Percentiles rank a stretch among this genome's conserved stretches.
These are phyloP conservation scores for Blastobotrys chiropterorum DNA, from an alignment of 805 yeast genomes.

Conservation along the genomic window DNA sequence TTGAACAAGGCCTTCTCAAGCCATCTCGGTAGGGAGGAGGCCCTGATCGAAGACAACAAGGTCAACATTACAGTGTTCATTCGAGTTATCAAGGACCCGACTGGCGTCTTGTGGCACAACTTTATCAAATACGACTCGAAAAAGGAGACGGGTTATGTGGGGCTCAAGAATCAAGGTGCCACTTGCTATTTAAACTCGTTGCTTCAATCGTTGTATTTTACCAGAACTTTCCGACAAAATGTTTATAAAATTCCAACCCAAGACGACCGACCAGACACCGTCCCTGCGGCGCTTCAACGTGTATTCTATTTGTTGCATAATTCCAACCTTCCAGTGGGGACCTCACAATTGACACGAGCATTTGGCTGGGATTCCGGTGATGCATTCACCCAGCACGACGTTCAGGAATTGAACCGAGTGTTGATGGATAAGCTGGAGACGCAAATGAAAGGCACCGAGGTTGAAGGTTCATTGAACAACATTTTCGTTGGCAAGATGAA, in stretches of 20 bases:
- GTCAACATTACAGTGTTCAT: slow-evolving; percentile 73
- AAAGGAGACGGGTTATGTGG: slow-evolving; percentile 82
- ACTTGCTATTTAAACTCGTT: slow-evolving; percentile 94
- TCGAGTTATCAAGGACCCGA: slow-evolving; percentile 74
- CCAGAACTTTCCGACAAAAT: slow-evolving; percentile 71
- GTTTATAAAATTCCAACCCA: slow-evolving; percentile 88
- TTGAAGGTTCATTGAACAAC: slow-evolving; percentile 67
- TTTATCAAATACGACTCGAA: slow-evolving; percentile 76
- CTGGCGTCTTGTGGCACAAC: slow-evolving; percentile 93
- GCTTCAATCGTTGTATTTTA: slow-evolving; percentile 83
- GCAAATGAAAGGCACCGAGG: slow-evolving; percentile 83
- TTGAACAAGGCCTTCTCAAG: slow-evolving; percentile 38
- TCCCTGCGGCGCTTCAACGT: slow-evolving; percentile 80
- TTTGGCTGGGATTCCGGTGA: slow-evolving; percentile 98
- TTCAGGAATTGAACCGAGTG: slow-evolving; percentile 91
- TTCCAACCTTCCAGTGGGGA: slow-evolving; percentile 71
- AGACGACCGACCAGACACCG: slow-evolving; percentile 49
- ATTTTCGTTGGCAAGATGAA: slow-evolving; percentile 96
- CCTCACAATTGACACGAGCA: slow-evolving; percentile 78
- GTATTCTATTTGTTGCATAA: slow-evolving; percentile 75
- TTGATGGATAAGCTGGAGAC: slow-evolving; percentile 90
- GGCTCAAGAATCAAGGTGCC: slow-evolving; percentile 95
- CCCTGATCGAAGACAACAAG: slow-evolving; percentile 46
- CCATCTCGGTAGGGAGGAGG: slow-evolving; percentile 33
- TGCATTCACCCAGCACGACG: slow-evolving; percentile 97